Conservation (phyloP, 2,329 filamentous ascomycete species). For the Atkinsonella hypoxylon region DNA sequence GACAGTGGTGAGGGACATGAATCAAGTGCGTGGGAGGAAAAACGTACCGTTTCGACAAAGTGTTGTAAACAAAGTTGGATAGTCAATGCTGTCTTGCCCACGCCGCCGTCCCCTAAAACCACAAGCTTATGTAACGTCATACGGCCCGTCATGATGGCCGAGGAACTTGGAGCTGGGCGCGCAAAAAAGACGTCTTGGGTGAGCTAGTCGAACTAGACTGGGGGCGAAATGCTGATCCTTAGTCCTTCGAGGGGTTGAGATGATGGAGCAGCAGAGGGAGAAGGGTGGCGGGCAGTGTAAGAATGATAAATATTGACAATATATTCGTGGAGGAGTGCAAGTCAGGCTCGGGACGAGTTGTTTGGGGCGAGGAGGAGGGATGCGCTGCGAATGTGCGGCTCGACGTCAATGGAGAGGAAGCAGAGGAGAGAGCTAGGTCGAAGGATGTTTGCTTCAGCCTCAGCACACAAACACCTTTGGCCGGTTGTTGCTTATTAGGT, state of each 20-base stretch:
- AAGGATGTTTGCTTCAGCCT: conserved; percentile 8
- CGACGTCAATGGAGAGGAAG: conserved; percentile 4
- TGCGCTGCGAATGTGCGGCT: conserved; percentile 4
- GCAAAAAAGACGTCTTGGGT: neutral
- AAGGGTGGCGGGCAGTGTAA: neutral
- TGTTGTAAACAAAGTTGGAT: conserved; percentile 97
- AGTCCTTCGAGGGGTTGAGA: neutral
- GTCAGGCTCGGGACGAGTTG: conserved; percentile 1
- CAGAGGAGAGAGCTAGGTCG: conserved; percentile 2
- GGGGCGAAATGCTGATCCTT: neutral
- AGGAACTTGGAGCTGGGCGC: neutral
- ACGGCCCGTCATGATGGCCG: conserved; percentile 64
- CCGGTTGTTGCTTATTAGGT: conserved; percentile 1
- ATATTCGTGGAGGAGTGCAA: neutral
- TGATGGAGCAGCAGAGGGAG: neutral
- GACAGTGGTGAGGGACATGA: neutral
- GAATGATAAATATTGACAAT: neutral
- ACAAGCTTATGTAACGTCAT: conserved; percentile 96
- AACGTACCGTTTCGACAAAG: conserved; percentile 81
- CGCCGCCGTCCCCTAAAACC: conserved; percentile 87
- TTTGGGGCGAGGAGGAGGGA: neutral
- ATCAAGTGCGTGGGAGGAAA: neutral
- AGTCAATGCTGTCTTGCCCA: conserved; percentile 86
- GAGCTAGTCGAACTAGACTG: neutral
- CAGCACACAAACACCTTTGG: conserved; percentile 1